Percentiles rank a stretch among this genome's conserved stretches.
phyloP scores from a whole-genome alignment of 495 filamentous ascomycete species.

The Barbatosphaeria neglecta region DNA sequence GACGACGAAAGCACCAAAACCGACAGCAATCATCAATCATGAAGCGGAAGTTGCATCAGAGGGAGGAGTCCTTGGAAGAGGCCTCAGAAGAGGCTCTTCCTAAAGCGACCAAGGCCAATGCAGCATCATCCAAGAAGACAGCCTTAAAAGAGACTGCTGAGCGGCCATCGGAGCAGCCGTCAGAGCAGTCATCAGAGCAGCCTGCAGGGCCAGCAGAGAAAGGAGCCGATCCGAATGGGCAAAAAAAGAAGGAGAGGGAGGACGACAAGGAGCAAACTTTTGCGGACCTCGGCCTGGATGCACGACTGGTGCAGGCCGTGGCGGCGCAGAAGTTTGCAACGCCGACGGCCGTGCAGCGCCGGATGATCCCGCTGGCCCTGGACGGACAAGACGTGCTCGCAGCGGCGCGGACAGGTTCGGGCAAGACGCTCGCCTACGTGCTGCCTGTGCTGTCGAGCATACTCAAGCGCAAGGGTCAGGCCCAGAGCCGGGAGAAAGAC shows the following conservation, averaged over 20 bases:
- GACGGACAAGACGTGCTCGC: constrained; percentile 85
- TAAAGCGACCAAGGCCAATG: too few relatives aligned
- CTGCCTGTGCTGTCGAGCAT: constrained; percentile 76
- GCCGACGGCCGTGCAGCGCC: constrained; percentile 76
- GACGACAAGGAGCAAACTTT: constrained; percentile 27
- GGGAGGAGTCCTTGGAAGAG: too few relatives aligned
- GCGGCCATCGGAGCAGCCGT: background rate
- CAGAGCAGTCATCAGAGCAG: background rate
- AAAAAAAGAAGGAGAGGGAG: constrained; percentile 4
- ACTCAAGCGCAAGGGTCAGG: constrained; percentile 50
- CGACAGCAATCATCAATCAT: background rate
- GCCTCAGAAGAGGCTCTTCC: too few relatives aligned
- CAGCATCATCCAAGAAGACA: too few relatives aligned
- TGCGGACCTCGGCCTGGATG: constrained; percentile 57
- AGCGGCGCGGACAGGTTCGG: constrained; percentile 83
- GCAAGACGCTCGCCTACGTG: constrained; percentile 97
- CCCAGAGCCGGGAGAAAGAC: constrained; percentile 11
- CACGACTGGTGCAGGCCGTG: constrained; percentile 75
- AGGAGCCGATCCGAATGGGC: background rate
- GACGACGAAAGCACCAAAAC: too few relatives aligned
- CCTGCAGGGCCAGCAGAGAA: background rate
- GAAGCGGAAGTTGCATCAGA: background rate
- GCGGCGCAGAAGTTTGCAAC: constrained; percentile 70
- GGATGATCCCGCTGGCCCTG: constrained; percentile 81
- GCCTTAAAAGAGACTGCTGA: background rate